Evolutionary conservation across 192 early-diverging fungal species (phyloP).

Genomic region (Rhizoclosmatium globosum): DNA sequence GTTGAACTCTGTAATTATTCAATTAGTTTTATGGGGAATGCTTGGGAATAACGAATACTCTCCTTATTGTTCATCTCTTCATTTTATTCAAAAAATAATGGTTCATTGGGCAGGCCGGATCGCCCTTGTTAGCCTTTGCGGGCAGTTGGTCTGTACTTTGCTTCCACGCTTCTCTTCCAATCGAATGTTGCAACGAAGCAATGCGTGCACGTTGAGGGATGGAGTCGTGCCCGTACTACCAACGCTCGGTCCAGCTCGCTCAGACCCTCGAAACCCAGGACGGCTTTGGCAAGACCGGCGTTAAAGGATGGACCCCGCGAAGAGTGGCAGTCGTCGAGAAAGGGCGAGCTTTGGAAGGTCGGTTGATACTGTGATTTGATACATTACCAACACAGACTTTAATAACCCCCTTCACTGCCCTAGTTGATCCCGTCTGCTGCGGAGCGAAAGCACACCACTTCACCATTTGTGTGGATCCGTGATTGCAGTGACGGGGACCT

Average conservation of each 20-base stretch:
- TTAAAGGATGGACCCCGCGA: not conserved
- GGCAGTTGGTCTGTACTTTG: not conserved
- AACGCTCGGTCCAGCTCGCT: not conserved
- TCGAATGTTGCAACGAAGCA: not conserved
- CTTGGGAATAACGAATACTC: too few species aligned
- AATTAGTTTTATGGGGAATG: too few species aligned
- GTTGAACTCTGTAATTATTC: too few species aligned
- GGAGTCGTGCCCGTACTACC: not conserved
- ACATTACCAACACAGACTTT: too few species aligned
- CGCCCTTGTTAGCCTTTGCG: not conserved
- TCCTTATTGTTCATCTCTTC: too few species aligned
- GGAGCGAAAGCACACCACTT: not conserved
- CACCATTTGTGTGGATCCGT: constrained; percentile 7
- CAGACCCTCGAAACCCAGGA: not conserved
- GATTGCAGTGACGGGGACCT: not conserved
- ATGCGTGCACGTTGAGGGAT: constrained; percentile 2
- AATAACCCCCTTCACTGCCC: not conserved
- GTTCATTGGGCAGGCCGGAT: too few species aligned
- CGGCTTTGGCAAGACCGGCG: not conserved
- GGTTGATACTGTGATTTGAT: too few species aligned
- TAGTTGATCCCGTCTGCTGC: not conserved
- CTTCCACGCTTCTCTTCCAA: not conserved
- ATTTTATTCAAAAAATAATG: too few species aligned
- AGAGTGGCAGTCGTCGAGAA: constrained; percentile 4
- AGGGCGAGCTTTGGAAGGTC: not conserved